phyloP scores from a whole-genome alignment of 306 rosid species.

The Sphenostylis stenocarpa region DNA sequence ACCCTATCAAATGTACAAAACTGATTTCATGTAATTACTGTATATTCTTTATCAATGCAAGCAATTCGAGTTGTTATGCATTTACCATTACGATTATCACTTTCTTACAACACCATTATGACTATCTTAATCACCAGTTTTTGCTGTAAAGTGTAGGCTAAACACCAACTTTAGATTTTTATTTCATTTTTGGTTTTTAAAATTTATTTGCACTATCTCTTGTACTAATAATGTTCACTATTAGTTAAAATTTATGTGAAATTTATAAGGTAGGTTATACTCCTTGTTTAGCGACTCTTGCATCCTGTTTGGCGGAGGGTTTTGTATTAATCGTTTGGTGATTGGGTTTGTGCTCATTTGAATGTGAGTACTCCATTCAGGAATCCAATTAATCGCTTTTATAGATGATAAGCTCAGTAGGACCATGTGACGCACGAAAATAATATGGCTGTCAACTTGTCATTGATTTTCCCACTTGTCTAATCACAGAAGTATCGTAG shows the following conservation, averaged over 20 bases:
- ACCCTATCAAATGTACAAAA: slow-evolving; percentile 45
- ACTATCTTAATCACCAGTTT: neutral
- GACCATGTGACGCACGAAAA: neutral
- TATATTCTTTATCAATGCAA: neutral
- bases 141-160: neutral
- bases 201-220: too few species aligned
- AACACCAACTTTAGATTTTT: neutral
- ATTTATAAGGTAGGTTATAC: neutral
- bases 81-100: neutral
- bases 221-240: too few species aligned
- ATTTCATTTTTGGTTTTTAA: too few species aligned
- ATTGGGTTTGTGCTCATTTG: neutral
- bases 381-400: neutral
- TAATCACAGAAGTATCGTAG: neutral
- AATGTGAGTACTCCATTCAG: neutral
- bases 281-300: neutral
- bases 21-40: neutral
- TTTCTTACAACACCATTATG: too few species aligned
- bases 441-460: neutral
- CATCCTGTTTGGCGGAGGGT: neutral
- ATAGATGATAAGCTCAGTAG: neutral
- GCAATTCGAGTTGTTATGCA: neutral
- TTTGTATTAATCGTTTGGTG: neutral
- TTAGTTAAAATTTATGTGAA: too few species aligned
- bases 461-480: neutral